Evolutionary conservation across 2,329 filamentous ascomycete genomes (phyloP).

Genomic region (Aspergillus piperis): DNA sequence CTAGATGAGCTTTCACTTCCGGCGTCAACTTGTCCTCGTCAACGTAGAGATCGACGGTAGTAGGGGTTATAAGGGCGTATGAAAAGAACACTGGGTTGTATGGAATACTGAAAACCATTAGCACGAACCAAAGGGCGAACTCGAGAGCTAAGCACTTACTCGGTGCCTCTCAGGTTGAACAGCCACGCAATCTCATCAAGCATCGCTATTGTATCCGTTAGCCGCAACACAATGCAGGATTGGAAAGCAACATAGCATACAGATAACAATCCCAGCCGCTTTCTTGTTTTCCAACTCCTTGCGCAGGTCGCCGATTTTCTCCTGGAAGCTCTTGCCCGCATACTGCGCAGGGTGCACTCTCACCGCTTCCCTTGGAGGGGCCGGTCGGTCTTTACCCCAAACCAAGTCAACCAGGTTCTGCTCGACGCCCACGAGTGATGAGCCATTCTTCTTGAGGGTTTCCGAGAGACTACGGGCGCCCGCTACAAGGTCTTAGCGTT

Average conservation of each 20-base stretch:
- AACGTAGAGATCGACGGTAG: conserved; percentile 76
- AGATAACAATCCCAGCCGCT: conserved; percentile 81
- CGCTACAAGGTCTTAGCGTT: conserved; percentile 38
- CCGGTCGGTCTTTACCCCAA: conserved; percentile 76
- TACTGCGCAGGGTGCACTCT: conserved; percentile 71
- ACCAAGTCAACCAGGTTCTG: conserved; percentile 87
- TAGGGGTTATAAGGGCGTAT: conserved; percentile 83
- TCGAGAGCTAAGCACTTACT: conserved; percentile 51
- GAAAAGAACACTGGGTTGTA: conserved; percentile 99
- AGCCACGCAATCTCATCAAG: conserved; percentile 97
- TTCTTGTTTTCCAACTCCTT: conserved; percentile 92
- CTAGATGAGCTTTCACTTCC: conserved; percentile 69
- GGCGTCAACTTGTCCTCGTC: conserved; percentile 74
- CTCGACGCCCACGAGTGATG: conserved; percentile 70
- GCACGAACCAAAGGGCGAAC: background rate
- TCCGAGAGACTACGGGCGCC: conserved; percentile 76
- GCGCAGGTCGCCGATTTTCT: conserved; percentile 83
- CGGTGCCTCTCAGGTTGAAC: conserved; percentile 93
- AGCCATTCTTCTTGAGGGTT: conserved; percentile 82
- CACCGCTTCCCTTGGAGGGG: conserved; percentile 73
- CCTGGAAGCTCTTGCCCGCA: conserved; percentile 76
- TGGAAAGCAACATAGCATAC: conserved; percentile 31
- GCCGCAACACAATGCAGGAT: background rate
- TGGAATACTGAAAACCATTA: conserved; percentile 62
- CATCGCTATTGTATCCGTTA: conserved; percentile 58